Conservation (phyloP, 352 stramenopile species). For the Phytopythium delawarense region DNA sequence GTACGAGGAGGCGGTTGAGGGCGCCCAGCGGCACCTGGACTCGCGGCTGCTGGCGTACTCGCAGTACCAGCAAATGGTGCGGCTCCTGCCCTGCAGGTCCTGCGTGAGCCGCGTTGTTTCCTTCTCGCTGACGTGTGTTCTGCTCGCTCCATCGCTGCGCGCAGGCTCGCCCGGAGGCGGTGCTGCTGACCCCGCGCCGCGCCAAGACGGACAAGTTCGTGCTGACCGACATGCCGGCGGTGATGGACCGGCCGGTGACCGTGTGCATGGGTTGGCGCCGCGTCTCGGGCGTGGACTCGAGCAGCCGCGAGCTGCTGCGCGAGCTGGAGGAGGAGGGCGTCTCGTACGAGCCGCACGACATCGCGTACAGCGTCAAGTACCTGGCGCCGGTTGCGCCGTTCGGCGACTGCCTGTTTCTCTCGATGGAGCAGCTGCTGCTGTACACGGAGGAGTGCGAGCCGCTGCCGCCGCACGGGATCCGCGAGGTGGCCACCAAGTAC, state of each 20-base stretch:
- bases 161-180: constrained; percentile 51
- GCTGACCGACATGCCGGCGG: constrained; percentile 53
- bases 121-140: not conserved
- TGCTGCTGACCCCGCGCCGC: constrained; percentile 57
- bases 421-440: constrained; percentile 82
- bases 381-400: constrained; percentile 75
- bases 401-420: constrained; percentile 85
- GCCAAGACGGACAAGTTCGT: constrained; percentile 45
- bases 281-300: constrained; percentile 68
- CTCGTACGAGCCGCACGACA: constrained; percentile 82
- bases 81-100: not conserved
- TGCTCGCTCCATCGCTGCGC: not conserved
- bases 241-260: constrained; percentile 69
- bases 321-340: constrained; percentile 84
- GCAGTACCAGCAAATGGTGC: constrained; percentile 78
- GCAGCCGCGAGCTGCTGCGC: constrained; percentile 67
- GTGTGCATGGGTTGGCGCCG: constrained; percentile 86
- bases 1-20: constrained; percentile 72
- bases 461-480: constrained; percentile 59
- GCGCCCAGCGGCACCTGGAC: constrained; percentile 68
- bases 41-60: constrained; percentile 79
- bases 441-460: constrained; percentile 85
- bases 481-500: constrained; percentile 68
- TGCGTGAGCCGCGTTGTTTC: constrained; percentile 1
- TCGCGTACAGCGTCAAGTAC: constrained; percentile 87